phyloP scores from a whole-genome alignment of 2,329 filamentous ascomycete species.

The Fusarium brachygibbosum region DNA sequence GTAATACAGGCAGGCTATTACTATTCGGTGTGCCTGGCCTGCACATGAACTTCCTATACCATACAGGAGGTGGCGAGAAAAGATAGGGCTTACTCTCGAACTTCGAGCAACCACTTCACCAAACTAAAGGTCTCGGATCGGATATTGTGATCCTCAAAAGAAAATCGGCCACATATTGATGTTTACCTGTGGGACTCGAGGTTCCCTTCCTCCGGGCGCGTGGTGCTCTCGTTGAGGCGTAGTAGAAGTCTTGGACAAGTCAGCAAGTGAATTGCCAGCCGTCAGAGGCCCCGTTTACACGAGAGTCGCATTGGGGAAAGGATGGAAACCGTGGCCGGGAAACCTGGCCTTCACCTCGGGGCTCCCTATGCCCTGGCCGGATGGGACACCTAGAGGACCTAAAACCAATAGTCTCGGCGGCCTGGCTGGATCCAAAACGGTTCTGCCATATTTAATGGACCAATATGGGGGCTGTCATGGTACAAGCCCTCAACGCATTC shows the following conservation, averaged over 20 bases:
- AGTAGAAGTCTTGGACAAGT: constrained; percentile 14
- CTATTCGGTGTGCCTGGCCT: constrained; percentile 19
- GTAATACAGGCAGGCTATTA: constrained; percentile 26
- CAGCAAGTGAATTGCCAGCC: constrained; percentile 16
- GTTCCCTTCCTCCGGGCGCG: constrained; percentile 26
- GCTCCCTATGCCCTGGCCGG: background rate
- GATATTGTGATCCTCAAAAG: constrained; percentile 7
- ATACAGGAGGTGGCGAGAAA: constrained; percentile 15
- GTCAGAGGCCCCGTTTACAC: constrained; percentile 13
- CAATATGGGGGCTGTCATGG: constrained; percentile 9
- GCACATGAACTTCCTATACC: constrained; percentile 26
- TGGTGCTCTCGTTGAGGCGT: constrained; percentile 29
- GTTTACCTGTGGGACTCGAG: constrained; percentile 17
- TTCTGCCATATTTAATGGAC: constrained; percentile 8
- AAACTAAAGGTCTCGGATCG: constrained; percentile 11
- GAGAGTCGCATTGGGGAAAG: constrained; percentile 38
- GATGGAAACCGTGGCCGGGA: constrained; percentile 28
- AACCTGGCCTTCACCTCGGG: constrained; percentile 5
- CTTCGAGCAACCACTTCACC: constrained; percentile 12
- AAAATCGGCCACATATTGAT: constrained; percentile 25
- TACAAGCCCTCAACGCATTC: constrained; percentile 33
- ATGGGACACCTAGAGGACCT: constrained; percentile 5
- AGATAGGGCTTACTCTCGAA: constrained; percentile 22
- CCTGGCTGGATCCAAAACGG: constrained; percentile 9
- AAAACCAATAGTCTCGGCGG: constrained; percentile 15